Percentiles rank a stretch among this genome's conserved stretches.
Conservation (phyloP, 2,329 filamentous ascomycete genomes). For the Esteya vermicola region DNA sequence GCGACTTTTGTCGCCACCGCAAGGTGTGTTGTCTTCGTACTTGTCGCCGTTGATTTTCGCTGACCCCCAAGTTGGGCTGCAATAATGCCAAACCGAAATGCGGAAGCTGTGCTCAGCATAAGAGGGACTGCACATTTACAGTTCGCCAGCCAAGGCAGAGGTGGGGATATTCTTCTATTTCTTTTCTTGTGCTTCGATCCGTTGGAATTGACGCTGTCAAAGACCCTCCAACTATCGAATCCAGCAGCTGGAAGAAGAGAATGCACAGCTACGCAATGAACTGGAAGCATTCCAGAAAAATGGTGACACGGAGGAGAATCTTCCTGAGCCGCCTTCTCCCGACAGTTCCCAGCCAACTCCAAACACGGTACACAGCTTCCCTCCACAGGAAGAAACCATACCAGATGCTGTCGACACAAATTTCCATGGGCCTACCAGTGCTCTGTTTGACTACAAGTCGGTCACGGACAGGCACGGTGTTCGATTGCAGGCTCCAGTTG, state of each 20-base stretch:
- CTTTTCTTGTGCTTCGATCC: no score
- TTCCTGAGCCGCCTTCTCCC: no score
- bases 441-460: slow-evolving; percentile 25
- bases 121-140: neutral
- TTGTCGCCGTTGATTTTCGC: neutral
- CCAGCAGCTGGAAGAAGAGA: neutral
- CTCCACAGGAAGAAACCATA: neutral
- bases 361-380: no score
- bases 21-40: neutral
- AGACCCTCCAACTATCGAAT: neutral
- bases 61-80: neutral
- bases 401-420: neutral
- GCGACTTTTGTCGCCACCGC: slow-evolving; percentile 1
- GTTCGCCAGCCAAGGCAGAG: neutral
- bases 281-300: neutral
- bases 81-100: neutral
- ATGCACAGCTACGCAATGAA: neutral
- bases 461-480: neutral
- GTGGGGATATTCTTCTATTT: no score
- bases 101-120: neutral
- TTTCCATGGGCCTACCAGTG: slow-evolving; percentile 30
- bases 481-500: neutral
- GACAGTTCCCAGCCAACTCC: no score
- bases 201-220: neutral
- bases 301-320: no score